Evolutionary conservation across 306 rosid genomes (phyloP), one percentile per base, ranked within the genome.

Genomic region (Prunus davidiana): DNA sequence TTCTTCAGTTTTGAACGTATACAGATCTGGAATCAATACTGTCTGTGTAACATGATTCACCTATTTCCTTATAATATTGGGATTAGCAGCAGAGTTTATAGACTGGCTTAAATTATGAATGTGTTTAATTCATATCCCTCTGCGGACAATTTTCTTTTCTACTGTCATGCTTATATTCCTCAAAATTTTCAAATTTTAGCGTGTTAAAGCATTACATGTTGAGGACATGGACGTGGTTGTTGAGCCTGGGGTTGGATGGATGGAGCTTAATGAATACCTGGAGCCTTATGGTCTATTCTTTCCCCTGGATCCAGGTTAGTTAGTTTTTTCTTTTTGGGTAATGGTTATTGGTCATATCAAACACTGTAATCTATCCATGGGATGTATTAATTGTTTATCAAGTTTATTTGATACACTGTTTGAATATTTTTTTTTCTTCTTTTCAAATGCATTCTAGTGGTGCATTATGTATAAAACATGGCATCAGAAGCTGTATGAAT

Each of bases 161-260:
- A 71, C 65, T 78, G 57, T 61, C 76, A 19, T 74, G 8, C 83
- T 82, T 76, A 85, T 74, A 66, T 73, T 70, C 38, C 62, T 25
- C 64, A 54, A 14, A 57, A 65, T 69, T 24, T 79, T 82, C 52
- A 55, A 78, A 76, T 80, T 78, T 51, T 74, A 91, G 98, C 75
- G 46, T 61, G 88, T 94, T 74, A 94, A 94, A 87, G 92, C 88
- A 66, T 83, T 94, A 49, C 98, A 94, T 79, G 86, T 90, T 80
- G 84, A 86, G 77, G 98, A 94, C 85, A 94, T 94, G 98, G 98
- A 94, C 75, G 96, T 90, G 55, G 83, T 88, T 73, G 97, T 94
- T 81, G 98, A 94, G 86, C 98, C 98, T 85, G 98, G 98, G 76
- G 85, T 94, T 78, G 97, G 98, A 76, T 94, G 97, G 97, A 90